Evolutionary conservation across 768 basidiomycete genomes (phyloP).

Genomic region (Cystobasidiopsis lactophilus): DNA sequence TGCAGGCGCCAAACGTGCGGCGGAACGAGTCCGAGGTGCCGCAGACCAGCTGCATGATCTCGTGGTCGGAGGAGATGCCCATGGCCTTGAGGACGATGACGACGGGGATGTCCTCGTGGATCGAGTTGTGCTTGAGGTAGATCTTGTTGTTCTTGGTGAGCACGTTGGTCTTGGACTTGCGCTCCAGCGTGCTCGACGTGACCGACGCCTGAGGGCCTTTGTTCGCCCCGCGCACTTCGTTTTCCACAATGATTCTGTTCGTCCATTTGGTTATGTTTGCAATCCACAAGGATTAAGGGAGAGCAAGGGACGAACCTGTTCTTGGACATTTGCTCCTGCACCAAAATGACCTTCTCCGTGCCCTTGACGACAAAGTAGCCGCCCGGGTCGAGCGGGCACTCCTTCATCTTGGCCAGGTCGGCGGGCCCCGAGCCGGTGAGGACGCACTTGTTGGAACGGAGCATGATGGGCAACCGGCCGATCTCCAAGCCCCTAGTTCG

Average conservation of each 20-base stretch:
- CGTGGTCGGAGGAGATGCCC: slow-evolving; percentile 90
- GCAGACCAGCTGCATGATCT: slow-evolving; percentile 80
- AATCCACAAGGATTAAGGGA: no score
- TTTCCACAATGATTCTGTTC: slow-evolving; percentile 68
- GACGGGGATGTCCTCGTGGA: slow-evolving; percentile 90
- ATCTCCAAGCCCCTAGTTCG: slow-evolving; percentile 61
- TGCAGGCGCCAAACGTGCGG: slow-evolving; percentile 60
- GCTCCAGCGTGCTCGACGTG: slow-evolving; percentile 32
- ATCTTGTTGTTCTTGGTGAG: slow-evolving; percentile 84
- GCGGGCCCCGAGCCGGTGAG: slow-evolving; percentile 52
- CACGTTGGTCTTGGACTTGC: slow-evolving; percentile 94
- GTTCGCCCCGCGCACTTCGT: slow-evolving; percentile 36
- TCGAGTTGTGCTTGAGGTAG: slow-evolving; percentile 90
- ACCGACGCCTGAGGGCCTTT: slow-evolving; percentile 35
- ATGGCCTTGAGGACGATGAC: slow-evolving; percentile 90
- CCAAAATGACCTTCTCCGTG: slow-evolving; percentile 96
- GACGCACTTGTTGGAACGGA: slow-evolving; percentile 84
- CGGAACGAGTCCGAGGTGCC: slow-evolving; percentile 78
- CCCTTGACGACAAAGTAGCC: slow-evolving; percentile 98
- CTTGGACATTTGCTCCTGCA: slow-evolving; percentile 96
- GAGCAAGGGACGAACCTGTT: slow-evolving; percentile 34
- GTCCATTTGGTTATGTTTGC: no score
- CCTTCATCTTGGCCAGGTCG: slow-evolving; percentile 78
- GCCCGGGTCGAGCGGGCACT: slow-evolving; percentile 97
- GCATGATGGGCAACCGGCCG: slow-evolving; percentile 85